Conservation (phyloP, 139 green algal species). For the Closterium sp. region DNA sequence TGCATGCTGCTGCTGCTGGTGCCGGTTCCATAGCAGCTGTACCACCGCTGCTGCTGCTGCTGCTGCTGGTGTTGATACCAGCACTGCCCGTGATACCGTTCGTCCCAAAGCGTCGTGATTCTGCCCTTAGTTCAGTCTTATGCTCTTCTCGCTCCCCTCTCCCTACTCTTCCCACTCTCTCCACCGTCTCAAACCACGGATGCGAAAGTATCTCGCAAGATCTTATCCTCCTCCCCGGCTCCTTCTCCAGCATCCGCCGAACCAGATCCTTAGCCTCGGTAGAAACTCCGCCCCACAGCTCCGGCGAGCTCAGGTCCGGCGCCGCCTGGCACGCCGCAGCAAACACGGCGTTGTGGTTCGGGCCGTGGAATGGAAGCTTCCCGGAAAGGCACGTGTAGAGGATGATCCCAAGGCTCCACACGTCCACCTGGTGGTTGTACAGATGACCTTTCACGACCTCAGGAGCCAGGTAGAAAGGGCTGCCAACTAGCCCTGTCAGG, state of each 20-base stretch:
- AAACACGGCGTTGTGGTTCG: slow-evolving; percentile 5
- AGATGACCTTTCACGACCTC: not conserved
- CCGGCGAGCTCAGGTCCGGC: not conserved
- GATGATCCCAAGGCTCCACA: slow-evolving; percentile 15
- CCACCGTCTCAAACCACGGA: too few relatives aligned
- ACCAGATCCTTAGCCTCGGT: slow-evolving; percentile 11
- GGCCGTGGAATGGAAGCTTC: slow-evolving; percentile 3
- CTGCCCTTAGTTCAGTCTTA: too few relatives aligned
- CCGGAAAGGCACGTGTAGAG: slow-evolving; percentile 8
- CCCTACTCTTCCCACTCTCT: too few relatives aligned
- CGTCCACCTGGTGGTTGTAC: not conserved
- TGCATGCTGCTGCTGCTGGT: too few relatives aligned
- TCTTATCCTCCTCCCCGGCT: not conserved
- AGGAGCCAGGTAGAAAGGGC: slow-evolving; percentile 15
- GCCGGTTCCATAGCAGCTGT: too few relatives aligned
- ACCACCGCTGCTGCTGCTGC: too few relatives aligned
- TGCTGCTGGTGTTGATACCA: too few relatives aligned
- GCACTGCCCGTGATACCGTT: too few relatives aligned
- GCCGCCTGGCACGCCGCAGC: not conserved
- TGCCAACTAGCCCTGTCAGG: not conserved
- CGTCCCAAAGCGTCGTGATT: too few relatives aligned
- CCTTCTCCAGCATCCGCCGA: slow-evolving; percentile 4
- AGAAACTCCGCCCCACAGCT: slow-evolving; percentile 3
- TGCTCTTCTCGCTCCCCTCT: too few relatives aligned
- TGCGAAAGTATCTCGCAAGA: not conserved